A percentile compares a stretch with the other conserved stretches of the same genome.
phyloP scores from a whole-genome alignment of 2,329 filamentous ascomycete genomes.

The Epichloe sylvatica region DNA sequence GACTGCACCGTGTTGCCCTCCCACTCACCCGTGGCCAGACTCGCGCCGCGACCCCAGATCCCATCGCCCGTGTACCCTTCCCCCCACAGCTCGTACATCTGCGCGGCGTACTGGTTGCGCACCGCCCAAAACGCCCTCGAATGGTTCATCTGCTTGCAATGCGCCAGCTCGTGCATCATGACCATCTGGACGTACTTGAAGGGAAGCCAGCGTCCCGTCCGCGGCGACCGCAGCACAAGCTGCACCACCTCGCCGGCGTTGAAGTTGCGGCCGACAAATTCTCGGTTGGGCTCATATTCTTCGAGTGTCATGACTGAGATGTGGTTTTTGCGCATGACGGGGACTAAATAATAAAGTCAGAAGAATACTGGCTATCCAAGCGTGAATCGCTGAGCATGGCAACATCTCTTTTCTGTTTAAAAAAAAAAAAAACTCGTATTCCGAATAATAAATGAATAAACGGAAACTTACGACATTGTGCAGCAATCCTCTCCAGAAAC shows the following conservation, averaged over 20 bases:
- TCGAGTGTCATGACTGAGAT: slow-evolving; percentile 58
- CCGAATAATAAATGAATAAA: too few species aligned
- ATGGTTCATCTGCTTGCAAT: slow-evolving; percentile 89
- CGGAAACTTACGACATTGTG: slow-evolving; percentile 50
- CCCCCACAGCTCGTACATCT: slow-evolving; percentile 58
- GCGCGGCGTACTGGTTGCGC: slow-evolving; percentile 55
- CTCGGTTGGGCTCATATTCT: slow-evolving; percentile 65
- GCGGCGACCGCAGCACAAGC: slow-evolving; percentile 58
- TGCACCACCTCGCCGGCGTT: slow-evolving; percentile 81
- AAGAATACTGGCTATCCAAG: neutral
- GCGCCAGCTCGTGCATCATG: slow-evolving; percentile 86
- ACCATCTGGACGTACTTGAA: slow-evolving; percentile 83
- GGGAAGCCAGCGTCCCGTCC: slow-evolving; percentile 57
- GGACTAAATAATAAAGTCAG: slow-evolving; percentile 27
- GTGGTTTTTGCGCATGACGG: slow-evolving; percentile 54
- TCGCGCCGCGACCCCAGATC: slow-evolving; percentile 62
- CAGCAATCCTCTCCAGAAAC: slow-evolving; percentile 63
- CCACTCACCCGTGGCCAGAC: slow-evolving; percentile 47
- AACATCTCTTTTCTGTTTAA: neutral
- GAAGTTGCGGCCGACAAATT: slow-evolving; percentile 83
- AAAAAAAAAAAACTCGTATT: too few species aligned
- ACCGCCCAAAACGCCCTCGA: slow-evolving; percentile 68
- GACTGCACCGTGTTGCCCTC: slow-evolving; percentile 37
- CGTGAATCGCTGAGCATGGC: too few species aligned
- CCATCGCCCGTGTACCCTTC: slow-evolving; percentile 66